Evolutionary conservation across 2,329 filamentous ascomycete genomes (phyloP).

Genomic region (Fusarium robinianum): DNA sequence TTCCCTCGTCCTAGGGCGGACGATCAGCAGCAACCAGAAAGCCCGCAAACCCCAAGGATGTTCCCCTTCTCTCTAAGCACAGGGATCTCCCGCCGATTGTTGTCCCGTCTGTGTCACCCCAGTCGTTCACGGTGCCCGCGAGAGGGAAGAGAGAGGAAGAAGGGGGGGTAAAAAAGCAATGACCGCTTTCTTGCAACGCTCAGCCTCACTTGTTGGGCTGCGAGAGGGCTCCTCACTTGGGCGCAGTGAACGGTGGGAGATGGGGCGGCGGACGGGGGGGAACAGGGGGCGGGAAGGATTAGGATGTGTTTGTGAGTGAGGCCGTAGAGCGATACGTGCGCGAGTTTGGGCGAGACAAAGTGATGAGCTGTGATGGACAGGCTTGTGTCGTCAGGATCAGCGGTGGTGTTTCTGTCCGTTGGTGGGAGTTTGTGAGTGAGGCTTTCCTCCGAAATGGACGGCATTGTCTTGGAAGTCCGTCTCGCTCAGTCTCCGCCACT

Average conservation of each 20-base stretch:
- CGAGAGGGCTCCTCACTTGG: slow-evolving; percentile 2
- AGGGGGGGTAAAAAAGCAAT: neutral
- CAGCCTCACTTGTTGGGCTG: slow-evolving; percentile 25
- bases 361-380: slow-evolving; percentile 15
- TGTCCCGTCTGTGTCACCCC: slow-evolving; percentile 6
- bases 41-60: neutral
- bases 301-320: too few species aligned
- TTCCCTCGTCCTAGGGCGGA: slow-evolving; percentile 1
- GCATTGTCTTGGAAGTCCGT: slow-evolving; percentile 1
- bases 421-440: too few species aligned
- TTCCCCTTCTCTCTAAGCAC: neutral
- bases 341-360: slow-evolving; percentile 15
- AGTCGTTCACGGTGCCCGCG: slow-evolving; percentile 3
- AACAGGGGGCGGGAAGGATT: slow-evolving; percentile 23
- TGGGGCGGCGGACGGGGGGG: neutral
- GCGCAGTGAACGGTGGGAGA: slow-evolving; percentile 9
- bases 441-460: neutral
- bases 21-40: slow-evolving; percentile 12
- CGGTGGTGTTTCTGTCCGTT: too few species aligned
- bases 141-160: neutral
- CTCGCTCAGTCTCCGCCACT: too few species aligned
- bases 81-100: neutral
- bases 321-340: slow-evolving; percentile 11
- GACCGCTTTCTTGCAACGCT: neutral
- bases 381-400: slow-evolving; percentile 24